phyloP scores from a whole-genome alignment of 805 yeast genomes.

The Wickerhamomyces kurtzmanii region DNA sequence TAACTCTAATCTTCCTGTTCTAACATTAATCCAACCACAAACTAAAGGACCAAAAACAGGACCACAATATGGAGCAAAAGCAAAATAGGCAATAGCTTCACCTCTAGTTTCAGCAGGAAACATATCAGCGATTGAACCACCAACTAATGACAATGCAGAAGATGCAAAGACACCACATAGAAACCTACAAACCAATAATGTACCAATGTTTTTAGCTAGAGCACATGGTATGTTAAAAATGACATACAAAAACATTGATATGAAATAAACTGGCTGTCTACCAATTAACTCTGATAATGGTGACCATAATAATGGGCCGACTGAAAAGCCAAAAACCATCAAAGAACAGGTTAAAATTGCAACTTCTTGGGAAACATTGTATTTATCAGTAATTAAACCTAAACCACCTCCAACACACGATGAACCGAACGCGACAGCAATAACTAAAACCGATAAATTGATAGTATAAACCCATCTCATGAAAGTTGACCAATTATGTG shows the following conservation, averaged over 20 bases:
- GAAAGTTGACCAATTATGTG: conserved; percentile 67
- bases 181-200: conserved; percentile 74
- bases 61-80: conserved; percentile 89
- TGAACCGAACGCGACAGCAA: conserved; percentile 89
- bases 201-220: conserved; percentile 71
- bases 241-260: conserved; percentile 65
- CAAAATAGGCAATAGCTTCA: conserved; percentile 82
- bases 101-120: conserved; percentile 79
- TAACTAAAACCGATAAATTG: conserved; percentile 59
- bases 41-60: conserved; percentile 87
- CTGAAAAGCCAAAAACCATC: conserved; percentile 82
- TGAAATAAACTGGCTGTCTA: conserved; percentile 72
- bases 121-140: conserved; percentile 87
- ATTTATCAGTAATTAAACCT: conserved; percentile 53
- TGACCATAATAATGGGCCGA: conserved; percentile 87
- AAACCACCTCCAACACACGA: conserved; percentile 86
- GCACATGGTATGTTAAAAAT: conserved; percentile 87
- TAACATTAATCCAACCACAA: conserved; percentile 74
- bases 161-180: conserved; percentile 81
- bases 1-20: conserved; percentile 57
- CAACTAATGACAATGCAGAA: conserved; percentile 78
- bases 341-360: conserved; percentile 72
- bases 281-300: conserved; percentile 84
- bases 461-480: conserved; percentile 61
- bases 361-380: conserved; percentile 66